Evolutionary conservation across 768 basidiomycete species (phyloP).

Genomic region (Mycena venus): DNA sequence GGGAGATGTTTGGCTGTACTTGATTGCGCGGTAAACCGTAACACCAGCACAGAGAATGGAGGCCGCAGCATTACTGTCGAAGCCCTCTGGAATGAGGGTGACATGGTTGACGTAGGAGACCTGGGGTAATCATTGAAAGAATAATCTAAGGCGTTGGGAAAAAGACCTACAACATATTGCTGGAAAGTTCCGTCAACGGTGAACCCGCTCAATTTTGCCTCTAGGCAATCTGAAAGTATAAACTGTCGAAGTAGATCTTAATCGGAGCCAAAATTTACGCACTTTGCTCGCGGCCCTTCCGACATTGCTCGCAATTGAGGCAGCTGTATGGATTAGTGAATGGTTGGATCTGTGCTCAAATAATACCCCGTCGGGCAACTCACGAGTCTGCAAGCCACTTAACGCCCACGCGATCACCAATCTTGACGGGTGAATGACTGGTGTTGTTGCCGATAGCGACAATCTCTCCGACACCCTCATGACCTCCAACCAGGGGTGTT

Average conservation of each 20-base stretch:
- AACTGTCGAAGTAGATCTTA: not conserved
- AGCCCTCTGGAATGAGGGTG: slow-evolving; percentile 81
- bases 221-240: slow-evolving; percentile 63
- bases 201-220: slow-evolving; percentile 76
- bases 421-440: slow-evolving; percentile 67
- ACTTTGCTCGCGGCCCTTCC: slow-evolving; percentile 84
- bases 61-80: slow-evolving; percentile 76
- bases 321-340: slow-evolving; percentile 52
- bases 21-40: slow-evolving; percentile 90
- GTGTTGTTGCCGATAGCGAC: slow-evolving; percentile 85
- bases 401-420: slow-evolving; percentile 87
- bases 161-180: slow-evolving; percentile 67
- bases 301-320: slow-evolving; percentile 81
- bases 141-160: not conserved
- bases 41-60: slow-evolving; percentile 87
- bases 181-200: slow-evolving; percentile 84
- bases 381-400: slow-evolving; percentile 82
- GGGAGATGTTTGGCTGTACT: slow-evolving; percentile 71
- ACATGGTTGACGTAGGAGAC: slow-evolving; percentile 81
- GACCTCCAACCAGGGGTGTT: slow-evolving; percentile 82
- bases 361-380: slow-evolving; percentile 15
- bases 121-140: slow-evolving; percentile 37
- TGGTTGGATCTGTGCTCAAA: too few species aligned
- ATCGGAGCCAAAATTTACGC: slow-evolving; percentile 31
- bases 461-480: slow-evolving; percentile 86